Evolutionary conservation across 2,329 filamentous ascomycete genomes (phyloP).

Genomic region (Cercospora sp.): DNA sequence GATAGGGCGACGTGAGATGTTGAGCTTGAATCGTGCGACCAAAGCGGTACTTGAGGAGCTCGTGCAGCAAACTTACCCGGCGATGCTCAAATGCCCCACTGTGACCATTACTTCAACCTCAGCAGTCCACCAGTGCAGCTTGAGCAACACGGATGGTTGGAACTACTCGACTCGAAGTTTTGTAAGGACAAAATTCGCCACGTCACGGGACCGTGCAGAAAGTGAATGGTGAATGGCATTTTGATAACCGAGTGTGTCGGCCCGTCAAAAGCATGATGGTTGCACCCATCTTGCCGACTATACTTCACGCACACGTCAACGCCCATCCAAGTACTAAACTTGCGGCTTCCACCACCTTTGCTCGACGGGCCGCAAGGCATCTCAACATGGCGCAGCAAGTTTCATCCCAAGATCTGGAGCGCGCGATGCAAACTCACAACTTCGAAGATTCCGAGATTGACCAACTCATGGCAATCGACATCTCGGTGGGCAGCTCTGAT

Average conservation of each 20-base stretch:
- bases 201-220: background rate
- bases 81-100: background rate
- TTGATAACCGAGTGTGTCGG: background rate
- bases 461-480: background rate
- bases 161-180: background rate
- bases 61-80: background rate
- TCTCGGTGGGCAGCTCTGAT: background rate
- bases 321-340: background rate
- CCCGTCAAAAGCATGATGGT: background rate
- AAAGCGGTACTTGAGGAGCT: background rate
- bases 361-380: background rate
- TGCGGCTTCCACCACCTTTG: background rate
- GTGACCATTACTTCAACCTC: background rate
- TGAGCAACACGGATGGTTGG: background rate
- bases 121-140: background rate
- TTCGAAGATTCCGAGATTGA: background rate
- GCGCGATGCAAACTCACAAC: background rate
- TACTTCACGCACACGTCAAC: background rate
- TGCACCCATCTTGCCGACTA: background rate
- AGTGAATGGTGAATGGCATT: background rate
- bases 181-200: background rate
- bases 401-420: background rate
- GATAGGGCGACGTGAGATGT: background rate
- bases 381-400: background rate
- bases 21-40: background rate